A percentile compares a stretch with the other conserved stretches of the same genome.
These are phyloP conservation scores for Fusarium drepaniforme DNA, from an alignment of 2,329 filamentous ascomycete species.

Conservation along the genomic window DNA sequence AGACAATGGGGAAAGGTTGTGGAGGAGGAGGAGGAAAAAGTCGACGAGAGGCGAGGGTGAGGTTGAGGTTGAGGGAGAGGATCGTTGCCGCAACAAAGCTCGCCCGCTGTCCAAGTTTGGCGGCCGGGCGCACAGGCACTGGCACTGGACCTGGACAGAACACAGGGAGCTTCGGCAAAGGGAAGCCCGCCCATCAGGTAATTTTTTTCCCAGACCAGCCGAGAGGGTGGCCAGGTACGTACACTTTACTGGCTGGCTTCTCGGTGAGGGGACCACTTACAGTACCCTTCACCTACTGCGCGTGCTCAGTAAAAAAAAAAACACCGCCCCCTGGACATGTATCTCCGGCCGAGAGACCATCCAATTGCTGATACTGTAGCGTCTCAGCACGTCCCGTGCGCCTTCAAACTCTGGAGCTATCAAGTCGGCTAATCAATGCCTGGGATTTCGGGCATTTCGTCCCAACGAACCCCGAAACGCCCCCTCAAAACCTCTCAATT, in stretches of 20 bases:
- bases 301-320: constrained; percentile 3
- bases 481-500: constrained; percentile 22
- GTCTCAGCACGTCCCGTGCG: neutral
- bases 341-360: constrained; percentile 36
- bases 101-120: constrained; percentile 34
- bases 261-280: constrained; percentile 22
- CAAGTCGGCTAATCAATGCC: constrained; percentile 29
- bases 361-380: neutral
- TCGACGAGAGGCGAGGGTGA: constrained; percentile 33
- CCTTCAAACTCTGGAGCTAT: constrained; percentile 14
- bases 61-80: constrained; percentile 42
- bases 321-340: constrained; percentile 37
- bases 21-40: constrained; percentile 37
- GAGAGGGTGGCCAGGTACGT: constrained; percentile 15
- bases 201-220: constrained; percentile 35
- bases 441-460: constrained; percentile 29
- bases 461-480: constrained; percentile 35
- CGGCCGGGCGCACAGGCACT: constrained; percentile 27
- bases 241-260: constrained; percentile 18
- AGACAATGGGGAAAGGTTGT: constrained; percentile 44
- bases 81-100: constrained; percentile 42
- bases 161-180: constrained; percentile 44
- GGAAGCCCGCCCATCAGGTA: constrained; percentile 40
- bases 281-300: constrained; percentile 26
- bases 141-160: neutral